Conservation (phyloP, 192 early-diverging fungal species). For the Coemansia sp. region DNA sequence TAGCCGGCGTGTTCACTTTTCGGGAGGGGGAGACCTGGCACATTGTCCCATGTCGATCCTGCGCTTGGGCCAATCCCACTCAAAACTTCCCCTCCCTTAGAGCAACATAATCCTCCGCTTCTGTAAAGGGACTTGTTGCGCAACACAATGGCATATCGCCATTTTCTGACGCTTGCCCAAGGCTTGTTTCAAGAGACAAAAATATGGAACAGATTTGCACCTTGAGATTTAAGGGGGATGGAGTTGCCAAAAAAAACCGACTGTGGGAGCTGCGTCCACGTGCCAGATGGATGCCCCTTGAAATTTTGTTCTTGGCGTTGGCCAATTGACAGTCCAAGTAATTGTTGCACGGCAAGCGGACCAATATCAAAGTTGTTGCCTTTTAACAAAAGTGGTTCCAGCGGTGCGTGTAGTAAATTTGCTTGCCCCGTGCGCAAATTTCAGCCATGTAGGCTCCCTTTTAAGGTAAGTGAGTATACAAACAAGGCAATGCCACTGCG, state of each 20-base stretch:
- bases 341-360: no score
- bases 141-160: no score
- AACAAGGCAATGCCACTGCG: not conserved
- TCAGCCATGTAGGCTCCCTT: not conserved
- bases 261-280: not conserved
- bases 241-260: not conserved
- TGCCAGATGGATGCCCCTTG: not conserved
- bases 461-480: not conserved
- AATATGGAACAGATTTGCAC: not conserved
- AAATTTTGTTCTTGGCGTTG: not conserved
- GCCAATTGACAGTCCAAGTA: not conserved
- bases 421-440: not conserved
- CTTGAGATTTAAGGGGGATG: not conserved
- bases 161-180: no score
- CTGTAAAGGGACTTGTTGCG: not conserved
- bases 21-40: not conserved
- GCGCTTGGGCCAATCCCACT: not conserved
- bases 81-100: not conserved
- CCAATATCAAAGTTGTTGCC: no score
- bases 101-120: not conserved
- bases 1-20: not conserved
- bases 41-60: not conserved
- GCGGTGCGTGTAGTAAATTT: not conserved
- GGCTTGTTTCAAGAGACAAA: not conserved
- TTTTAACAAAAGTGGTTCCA: no score